phyloP scores from a whole-genome alignment of 768 basidiomycete species.

The Panellus pusillus region DNA sequence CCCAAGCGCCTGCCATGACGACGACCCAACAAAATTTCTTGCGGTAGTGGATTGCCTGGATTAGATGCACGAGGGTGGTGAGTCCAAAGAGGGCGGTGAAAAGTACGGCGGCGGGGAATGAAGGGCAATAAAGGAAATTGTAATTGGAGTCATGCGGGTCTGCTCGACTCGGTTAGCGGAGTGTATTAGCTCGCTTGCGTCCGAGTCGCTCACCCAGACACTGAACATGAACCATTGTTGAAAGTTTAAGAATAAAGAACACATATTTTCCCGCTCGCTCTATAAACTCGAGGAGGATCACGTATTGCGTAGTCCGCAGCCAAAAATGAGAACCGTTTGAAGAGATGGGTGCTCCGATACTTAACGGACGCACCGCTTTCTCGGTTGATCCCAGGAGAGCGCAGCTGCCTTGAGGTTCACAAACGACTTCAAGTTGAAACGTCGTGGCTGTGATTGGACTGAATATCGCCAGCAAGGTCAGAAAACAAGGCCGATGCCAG shows the following conservation, averaged over 20 bases:
- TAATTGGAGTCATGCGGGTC: constrained; percentile 12
- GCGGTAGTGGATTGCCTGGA: constrained; percentile 23
- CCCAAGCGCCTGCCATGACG: constrained; percentile 25
- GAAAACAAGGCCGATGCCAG: no score
- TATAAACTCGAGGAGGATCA: neutral
- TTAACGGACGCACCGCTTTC: no score
- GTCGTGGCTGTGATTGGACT: no score
- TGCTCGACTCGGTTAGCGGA: neutral
- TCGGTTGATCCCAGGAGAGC: no score
- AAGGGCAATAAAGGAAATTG: constrained; percentile 21
- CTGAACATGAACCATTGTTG: constrained; percentile 5
- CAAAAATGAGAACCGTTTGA: no score
- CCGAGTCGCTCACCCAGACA: neutral
- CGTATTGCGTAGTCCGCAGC: no score
- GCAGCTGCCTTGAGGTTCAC: no score
- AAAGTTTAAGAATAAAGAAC: neutral
- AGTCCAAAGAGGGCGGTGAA: constrained; percentile 25
- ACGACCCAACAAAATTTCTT: constrained; percentile 28
- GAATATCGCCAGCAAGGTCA: no score
- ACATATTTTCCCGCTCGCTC: no score
- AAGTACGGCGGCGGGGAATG: constrained; percentile 22
- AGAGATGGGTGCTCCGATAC: no score
- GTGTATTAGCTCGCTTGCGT: neutral
- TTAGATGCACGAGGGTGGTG: constrained; percentile 13
- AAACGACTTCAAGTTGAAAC: no score